phyloP scores from a whole-genome alignment of 2,329 filamentous ascomycete genomes.

The Penicillium sp. region DNA sequence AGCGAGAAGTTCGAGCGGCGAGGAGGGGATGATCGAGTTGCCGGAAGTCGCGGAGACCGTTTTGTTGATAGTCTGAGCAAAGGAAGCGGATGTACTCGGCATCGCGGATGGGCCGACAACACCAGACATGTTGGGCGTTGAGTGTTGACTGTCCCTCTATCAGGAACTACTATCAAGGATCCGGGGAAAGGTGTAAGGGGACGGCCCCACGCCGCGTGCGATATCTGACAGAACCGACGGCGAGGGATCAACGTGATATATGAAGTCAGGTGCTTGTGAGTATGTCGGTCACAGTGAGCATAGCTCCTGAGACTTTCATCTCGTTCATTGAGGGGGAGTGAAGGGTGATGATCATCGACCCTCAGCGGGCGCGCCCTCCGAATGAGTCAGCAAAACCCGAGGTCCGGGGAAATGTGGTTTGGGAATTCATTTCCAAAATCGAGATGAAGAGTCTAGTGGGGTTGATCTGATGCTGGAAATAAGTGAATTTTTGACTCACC shows the following conservation, averaged over 20 bases:
- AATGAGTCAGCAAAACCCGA: slow-evolving; percentile 16
- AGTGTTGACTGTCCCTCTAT: slow-evolving; percentile 4
- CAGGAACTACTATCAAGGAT: slow-evolving; percentile 16
- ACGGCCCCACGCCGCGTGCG: slow-evolving; percentile 9
- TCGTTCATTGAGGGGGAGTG: slow-evolving; percentile 6
- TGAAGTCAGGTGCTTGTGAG: background rate
- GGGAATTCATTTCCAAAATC: no score
- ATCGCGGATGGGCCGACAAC: slow-evolving; percentile 17
- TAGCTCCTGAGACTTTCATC: slow-evolving; percentile 15
- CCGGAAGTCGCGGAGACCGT: slow-evolving; percentile 17
- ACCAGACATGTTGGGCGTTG: slow-evolving; percentile 25
- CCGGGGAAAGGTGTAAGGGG: slow-evolving; percentile 19
- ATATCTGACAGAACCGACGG: background rate
- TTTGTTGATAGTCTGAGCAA: slow-evolving; percentile 22
- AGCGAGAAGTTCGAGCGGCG: slow-evolving; percentile 33
- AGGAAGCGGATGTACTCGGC: slow-evolving; percentile 21
- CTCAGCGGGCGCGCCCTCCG: slow-evolving; percentile 6
- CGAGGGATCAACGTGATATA: background rate
- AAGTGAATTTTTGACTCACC: no score
- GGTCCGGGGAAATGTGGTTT: background rate
- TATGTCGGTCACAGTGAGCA: slow-evolving; percentile 13
- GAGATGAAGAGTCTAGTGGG: no score
- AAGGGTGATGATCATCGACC: background rate
- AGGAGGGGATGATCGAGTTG: slow-evolving; percentile 25
- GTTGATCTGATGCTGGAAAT: no score